Evolutionary conservation across 2,329 filamentous ascomycete genomes (phyloP).

Genomic region (Cryphonectria parasitica): DNA sequence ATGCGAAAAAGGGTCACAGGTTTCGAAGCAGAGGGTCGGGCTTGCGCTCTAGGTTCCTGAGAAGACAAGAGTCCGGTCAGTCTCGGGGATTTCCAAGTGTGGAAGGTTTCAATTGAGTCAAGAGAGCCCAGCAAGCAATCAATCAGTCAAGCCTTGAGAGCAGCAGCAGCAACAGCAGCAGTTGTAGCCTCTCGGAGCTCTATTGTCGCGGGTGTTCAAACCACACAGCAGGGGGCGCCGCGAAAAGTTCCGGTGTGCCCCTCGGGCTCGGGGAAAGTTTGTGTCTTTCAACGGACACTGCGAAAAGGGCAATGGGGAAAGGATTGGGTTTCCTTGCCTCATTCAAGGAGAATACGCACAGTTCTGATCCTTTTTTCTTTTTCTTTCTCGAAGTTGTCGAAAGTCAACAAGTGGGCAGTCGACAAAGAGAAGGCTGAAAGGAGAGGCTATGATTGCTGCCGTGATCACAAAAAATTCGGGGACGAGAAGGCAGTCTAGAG

Average conservation of each 20-base stretch:
- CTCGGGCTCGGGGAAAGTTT: slow-evolving; percentile 17
- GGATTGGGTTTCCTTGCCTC: background rate
- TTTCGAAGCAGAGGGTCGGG: slow-evolving; percentile 17
- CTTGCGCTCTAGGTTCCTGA: slow-evolving; percentile 21
- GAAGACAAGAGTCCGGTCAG: slow-evolving; percentile 20
- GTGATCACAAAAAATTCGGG: slow-evolving; percentile 29
- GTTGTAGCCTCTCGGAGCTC: slow-evolving; percentile 10
- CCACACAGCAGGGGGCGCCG: slow-evolving; percentile 9
- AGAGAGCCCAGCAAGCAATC: background rate
- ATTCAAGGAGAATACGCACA: slow-evolving; percentile 16
- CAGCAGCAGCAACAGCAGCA: slow-evolving; percentile 11
- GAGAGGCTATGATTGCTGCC: slow-evolving; percentile 17
- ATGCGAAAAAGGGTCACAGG: slow-evolving; percentile 22
- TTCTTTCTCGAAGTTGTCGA: slow-evolving; percentile 2
- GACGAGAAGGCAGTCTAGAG: slow-evolving; percentile 23
- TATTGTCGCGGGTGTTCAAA: slow-evolving; percentile 8
- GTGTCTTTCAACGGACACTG: background rate
- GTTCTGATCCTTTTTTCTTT: slow-evolving; percentile 7
- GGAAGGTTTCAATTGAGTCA: slow-evolving; percentile 6
- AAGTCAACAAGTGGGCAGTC: slow-evolving; percentile 11
- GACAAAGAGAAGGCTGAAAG: slow-evolving; percentile 5
- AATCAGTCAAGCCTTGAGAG: background rate
- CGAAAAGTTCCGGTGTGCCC: slow-evolving; percentile 17
- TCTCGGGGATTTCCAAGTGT: slow-evolving; percentile 23
- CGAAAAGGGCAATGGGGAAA: background rate